phyloP scores from a whole-genome alignment of 1,284 basidiomycete genomes.

The Meripilus lineatus region DNA sequence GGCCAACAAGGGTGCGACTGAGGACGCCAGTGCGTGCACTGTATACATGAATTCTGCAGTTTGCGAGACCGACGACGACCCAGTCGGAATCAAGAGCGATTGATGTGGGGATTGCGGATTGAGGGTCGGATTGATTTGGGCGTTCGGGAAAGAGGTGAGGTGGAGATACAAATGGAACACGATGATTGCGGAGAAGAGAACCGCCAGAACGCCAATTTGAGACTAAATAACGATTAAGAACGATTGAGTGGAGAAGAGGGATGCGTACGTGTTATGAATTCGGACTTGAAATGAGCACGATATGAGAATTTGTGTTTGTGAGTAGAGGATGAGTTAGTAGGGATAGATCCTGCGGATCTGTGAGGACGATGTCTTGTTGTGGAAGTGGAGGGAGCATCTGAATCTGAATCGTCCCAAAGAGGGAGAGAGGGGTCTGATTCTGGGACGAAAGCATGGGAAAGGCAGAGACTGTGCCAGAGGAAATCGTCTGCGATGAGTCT shows the following conservation, averaged over 20 bases:
- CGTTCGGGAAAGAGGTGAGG: constrained; percentile 11
- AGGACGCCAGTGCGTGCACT: constrained; percentile 77
- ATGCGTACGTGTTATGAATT: constrained; percentile 68
- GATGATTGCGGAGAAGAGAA: constrained; percentile 69
- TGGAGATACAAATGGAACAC: constrained; percentile 39
- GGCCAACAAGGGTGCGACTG: constrained; percentile 76
- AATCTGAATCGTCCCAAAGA: no score
- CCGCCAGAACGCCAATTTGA: constrained; percentile 87
- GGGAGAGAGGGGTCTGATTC: constrained; percentile 13
- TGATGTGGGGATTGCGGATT: constrained; percentile 54
- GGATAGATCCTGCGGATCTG: no score
- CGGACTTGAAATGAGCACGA: constrained; percentile 70
- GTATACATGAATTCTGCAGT: constrained; percentile 86
- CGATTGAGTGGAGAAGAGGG: constrained; percentile 3
- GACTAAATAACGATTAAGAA: constrained; percentile 37
- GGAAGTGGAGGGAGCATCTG: no score
- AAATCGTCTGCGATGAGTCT: constrained; percentile 77
- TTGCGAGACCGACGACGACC: constrained; percentile 90
- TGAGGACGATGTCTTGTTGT: no score
- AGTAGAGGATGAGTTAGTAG: constrained; percentile 10
- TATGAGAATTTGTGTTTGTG: no score
- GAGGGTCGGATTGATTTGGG: constrained; percentile 13
- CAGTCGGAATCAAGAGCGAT: constrained; percentile 82
- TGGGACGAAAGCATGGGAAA: constrained; percentile 46
- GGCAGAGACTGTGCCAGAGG: constrained; percentile 83